Evolutionary conservation across 495 filamentous ascomycete genomes (phyloP), one percentile per base, ranked within the genome.

Genomic region (Cairneyella variabilis): DNA sequence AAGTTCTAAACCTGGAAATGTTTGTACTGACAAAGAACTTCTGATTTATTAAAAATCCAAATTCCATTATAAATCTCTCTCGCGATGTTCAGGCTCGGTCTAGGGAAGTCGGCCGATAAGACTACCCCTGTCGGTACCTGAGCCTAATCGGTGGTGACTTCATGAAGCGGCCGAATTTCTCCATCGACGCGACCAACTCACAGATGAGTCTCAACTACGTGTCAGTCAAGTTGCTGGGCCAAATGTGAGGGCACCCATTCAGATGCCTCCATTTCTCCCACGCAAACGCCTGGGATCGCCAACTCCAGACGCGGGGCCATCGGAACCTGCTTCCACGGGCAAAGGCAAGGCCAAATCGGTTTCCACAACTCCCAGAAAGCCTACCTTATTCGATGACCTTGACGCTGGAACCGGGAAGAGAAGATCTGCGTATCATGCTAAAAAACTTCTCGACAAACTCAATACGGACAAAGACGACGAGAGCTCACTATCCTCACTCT

Each of bases 331-430:
- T 14, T 8, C 42, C 10, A 57, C 48, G 16, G 42, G 28, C 34
- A 63, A 51, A 39, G 41, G 52, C 42, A 62, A 53, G 48, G 20
- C 44, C 14, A 48, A 50, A 42, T 9, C 49, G 11, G 20, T 21
- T 10, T n/a, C 55, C 12, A 30, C 54, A 23, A 66, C 67, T 3
- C 58, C 69, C 17, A 69, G 76, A 32, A 86, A 82, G 66, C 56
- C 72, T 12, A 82, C 76, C 12, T 76, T 86, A 21, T 88, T 85
- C 72, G 87, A 85, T 60, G 79, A 79, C 48, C 75, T 82, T 61
- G 90, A 89, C 68, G 80, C 67, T 73, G 58, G 68, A 36, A 61
- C 70, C 59, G 62, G 57, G 28, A 71, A 68, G n/a, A 68, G 67
- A 17, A 70, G 69, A 1, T 79, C 75, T 0, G 68, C 78, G 16